These are phyloP conservation scores for Eucalyptus curtisii DNA, from an alignment of 345 rosid genomes.

Conservation along the genomic window DNA sequence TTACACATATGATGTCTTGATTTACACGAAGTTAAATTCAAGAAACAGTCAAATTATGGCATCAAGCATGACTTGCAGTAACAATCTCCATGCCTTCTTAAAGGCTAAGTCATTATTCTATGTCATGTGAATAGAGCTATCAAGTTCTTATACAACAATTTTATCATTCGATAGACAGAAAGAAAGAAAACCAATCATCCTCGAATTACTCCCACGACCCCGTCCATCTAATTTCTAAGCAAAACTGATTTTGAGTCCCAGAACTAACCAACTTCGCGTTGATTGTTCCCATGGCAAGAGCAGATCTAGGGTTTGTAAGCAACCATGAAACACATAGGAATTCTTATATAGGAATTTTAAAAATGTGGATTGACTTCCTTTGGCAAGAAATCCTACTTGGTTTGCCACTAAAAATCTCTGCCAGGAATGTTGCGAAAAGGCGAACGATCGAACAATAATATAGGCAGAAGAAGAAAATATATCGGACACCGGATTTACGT, in stretches of 20 bases:
- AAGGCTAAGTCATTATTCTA: neutral
- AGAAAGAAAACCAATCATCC: neutral
- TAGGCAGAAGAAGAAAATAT: too few species aligned
- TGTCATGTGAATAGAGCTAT: neutral
- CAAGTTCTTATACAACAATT: neutral
- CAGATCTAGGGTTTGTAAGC: neutral
- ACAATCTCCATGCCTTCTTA: neutral
- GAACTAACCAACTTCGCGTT: neutral
- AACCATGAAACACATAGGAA: neutral
- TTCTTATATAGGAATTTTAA: neutral
- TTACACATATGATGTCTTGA: neutral
- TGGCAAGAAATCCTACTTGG: neutral
- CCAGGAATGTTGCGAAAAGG: too few species aligned
- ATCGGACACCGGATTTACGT: too few species aligned
- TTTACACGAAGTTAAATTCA: neutral
- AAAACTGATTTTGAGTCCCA: neutral
- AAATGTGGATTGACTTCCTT: neutral
- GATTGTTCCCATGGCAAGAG: neutral
- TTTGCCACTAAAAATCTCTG: neutral
- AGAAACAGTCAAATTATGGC: neutral
- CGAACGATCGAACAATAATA: too few species aligned
- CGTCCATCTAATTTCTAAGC: neutral
- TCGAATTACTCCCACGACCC: neutral
- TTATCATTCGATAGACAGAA: neutral
- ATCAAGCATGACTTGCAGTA: neutral